phyloP scores from a whole-genome alignment of 1,284 basidiomycete species.

The Psilocybe mexicana region DNA sequence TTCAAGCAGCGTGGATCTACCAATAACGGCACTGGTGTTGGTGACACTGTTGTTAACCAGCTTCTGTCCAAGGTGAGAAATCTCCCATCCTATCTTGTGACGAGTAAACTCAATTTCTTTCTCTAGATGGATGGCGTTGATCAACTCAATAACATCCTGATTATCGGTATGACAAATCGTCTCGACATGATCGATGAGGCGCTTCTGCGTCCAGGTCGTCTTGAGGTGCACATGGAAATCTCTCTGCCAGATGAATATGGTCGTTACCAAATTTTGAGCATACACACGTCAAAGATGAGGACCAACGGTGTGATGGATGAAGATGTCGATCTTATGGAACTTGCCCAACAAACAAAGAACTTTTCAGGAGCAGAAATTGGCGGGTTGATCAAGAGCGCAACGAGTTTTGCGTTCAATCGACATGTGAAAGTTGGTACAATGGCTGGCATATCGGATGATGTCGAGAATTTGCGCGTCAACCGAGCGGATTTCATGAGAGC shows the following conservation, averaged over 20 bases:
- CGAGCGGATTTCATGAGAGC: conserved; percentile 89
- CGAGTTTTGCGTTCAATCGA: conserved; percentile 96
- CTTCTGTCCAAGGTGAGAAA: conserved; percentile 84
- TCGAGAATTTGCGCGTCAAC: conserved; percentile 92
- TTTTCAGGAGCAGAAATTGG: conserved; percentile 97
- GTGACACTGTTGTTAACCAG: conserved; percentile 98
- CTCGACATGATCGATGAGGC: conserved; percentile 99
- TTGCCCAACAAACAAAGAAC: conserved; percentile 91
- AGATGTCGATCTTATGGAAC: conserved; percentile 86
- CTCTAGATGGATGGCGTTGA: conserved; percentile 98
- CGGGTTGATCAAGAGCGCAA: conserved; percentile 96
- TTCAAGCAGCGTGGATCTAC: conserved; percentile 97
- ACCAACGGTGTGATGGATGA: conserved; percentile 87
- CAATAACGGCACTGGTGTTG: conserved; percentile 92
- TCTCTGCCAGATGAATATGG: conserved; percentile 95
- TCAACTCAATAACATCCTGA: conserved; percentile 98
- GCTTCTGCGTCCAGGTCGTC: conserved; percentile 93
- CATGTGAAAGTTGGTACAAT: conserved; percentile 98
- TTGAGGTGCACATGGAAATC: conserved; percentile 99
- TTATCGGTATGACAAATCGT: conserved; percentile 99
- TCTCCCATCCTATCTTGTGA: not conserved
- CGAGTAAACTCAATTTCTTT: not conserved
- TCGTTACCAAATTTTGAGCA: conserved; percentile 91
- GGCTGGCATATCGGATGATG: conserved; percentile 94
- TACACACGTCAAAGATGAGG: conserved; percentile 96